These are phyloP conservation scores for Gossypium lobatum DNA, from an alignment of 441 rosid genomes.

Conservation along the genomic window DNA sequence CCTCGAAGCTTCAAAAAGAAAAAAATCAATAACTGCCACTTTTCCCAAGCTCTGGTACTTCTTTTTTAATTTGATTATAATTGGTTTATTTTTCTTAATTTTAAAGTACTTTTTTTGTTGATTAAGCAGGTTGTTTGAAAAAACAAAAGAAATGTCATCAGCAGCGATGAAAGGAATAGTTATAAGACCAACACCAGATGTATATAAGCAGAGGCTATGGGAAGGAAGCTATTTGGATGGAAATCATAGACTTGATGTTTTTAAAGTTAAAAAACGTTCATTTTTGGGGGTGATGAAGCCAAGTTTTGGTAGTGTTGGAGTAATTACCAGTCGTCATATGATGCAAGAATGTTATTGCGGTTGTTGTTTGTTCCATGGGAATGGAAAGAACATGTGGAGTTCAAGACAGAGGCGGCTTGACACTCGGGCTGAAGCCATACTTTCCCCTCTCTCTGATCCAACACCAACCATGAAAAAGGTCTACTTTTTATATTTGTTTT, in stretches of 20 bases:
- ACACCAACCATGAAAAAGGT: conserved; percentile 12
- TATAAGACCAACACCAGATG: conserved; percentile 32
- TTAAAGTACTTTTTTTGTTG: not conserved
- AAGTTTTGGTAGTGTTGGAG: not conserved
- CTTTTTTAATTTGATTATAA: not conserved
- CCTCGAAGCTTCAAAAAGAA: not conserved
- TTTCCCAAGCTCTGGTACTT: conserved; percentile 9
- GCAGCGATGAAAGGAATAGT: conserved; percentile 36
- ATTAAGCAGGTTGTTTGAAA: not conserved
- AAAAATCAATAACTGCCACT: not conserved
- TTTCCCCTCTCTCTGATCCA: conserved; percentile 12
- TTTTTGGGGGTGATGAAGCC: not conserved
- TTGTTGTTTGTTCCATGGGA: not conserved
- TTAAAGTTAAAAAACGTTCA: conserved; percentile 4
- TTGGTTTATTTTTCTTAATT: not conserved
- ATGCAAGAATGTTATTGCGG: not conserved
- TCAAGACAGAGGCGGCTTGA: not conserved
- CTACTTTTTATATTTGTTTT: not conserved
- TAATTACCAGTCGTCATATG: not conserved
- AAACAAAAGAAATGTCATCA: conserved; percentile 21
- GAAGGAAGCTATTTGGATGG: conserved; percentile 26
- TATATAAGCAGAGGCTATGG: conserved; percentile 20
- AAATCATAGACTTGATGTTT: conserved; percentile 16
- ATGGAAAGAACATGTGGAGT: not conserved
- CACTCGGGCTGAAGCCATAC: conserved; percentile 11